Conservation (phyloP, 2,329 filamentous ascomycete genomes). For the Paraconiothyrium sp. region DNA sequence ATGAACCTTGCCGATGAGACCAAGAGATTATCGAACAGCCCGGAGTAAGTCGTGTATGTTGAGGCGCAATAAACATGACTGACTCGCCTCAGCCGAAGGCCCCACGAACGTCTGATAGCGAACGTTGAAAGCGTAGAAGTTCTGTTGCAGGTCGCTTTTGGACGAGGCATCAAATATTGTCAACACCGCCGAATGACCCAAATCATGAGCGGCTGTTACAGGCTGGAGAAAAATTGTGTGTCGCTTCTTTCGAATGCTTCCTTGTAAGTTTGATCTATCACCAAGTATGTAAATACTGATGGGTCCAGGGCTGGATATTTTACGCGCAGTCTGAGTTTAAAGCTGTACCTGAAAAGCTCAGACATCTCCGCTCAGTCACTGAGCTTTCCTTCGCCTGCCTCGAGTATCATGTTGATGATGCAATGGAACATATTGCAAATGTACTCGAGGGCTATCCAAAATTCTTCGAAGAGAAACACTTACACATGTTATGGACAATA, state of each 20-base stretch:
- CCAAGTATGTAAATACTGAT: not conserved
- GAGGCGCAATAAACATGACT: not conserved
- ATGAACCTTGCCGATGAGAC: conserved; percentile 72
- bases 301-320: conserved; percentile 74
- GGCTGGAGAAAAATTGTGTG: conserved; percentile 44
- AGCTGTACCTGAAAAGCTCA: conserved; percentile 65
- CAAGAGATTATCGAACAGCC: conserved; percentile 73
- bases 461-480: conserved; percentile 46
- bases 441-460: conserved; percentile 47
- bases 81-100: conserved; percentile 45
- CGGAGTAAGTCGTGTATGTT: conserved; percentile 37
- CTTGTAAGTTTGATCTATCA: conserved; percentile 29
- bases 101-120: conserved; percentile 62
- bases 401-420: conserved; percentile 60
- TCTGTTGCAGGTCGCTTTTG: conserved; percentile 57
- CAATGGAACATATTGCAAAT: conserved; percentile 49
- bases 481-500: conserved; percentile 44
- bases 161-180: conserved; percentile 47
- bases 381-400: conserved; percentile 70
- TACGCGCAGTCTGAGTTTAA: conserved; percentile 74
- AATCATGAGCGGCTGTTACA: conserved; percentile 33
- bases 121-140: conserved; percentile 63
- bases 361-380: conserved; percentile 68
- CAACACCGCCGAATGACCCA: conserved; percentile 34
- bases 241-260: conserved; percentile 47